Base-by-base conservation (phyloP, 1,139 yeast species). In the Kodamaea plutei region DNA sequence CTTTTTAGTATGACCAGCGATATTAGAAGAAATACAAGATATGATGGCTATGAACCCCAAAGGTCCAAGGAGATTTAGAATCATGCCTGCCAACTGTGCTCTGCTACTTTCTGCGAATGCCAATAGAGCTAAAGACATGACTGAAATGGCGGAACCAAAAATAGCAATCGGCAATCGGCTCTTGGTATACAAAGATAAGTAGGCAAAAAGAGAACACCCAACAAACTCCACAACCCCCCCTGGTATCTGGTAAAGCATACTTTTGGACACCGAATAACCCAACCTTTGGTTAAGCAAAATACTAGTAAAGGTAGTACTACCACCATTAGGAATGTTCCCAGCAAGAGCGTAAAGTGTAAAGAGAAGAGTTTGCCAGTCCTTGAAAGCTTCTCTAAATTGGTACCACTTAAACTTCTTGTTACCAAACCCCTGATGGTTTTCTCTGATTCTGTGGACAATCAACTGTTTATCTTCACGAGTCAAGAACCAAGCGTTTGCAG, bases 71-170 rank as follows among this genome's bases (percentile, higher is more conserved):
- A 28, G 35, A 31, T 28, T 31, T 21, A 46, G 28, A 25, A 31
- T 35, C 18, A 20, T 34, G 1, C 44, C 44, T 2, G 38, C 40
- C 8, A 35, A 24, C 43, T 26, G 29, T 6, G 25, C 34, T 6
- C 26, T 23, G 6, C 12, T 15, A 19, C 30, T 28, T 18, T 18
- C n/a, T 10, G 10, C 20, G 1, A 70, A 75, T 0, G 73, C 76
- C 28, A 75, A 49, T 62, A 76, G 47, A 44, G 73, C 63, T 30
- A 61, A 52, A 3, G 69, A 68, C 17, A 58, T 45, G n/a, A 68
- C 37, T 16, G 61, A 54, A 7, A 73, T 28, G 4, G 47, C 40
- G 23, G 62, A 60, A 6, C 68, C 62, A 16, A 61, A 31, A n/a
- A 63, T 44, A 11, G 75, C 69, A 56, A 71, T 59, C 6, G 58